A percentile compares a stretch with the other conserved stretches of the same genome.
These are phyloP conservation scores for Exophiala calicioides DNA, from an alignment of 2,329 filamentous ascomycete species.

Conservation along the genomic window DNA sequence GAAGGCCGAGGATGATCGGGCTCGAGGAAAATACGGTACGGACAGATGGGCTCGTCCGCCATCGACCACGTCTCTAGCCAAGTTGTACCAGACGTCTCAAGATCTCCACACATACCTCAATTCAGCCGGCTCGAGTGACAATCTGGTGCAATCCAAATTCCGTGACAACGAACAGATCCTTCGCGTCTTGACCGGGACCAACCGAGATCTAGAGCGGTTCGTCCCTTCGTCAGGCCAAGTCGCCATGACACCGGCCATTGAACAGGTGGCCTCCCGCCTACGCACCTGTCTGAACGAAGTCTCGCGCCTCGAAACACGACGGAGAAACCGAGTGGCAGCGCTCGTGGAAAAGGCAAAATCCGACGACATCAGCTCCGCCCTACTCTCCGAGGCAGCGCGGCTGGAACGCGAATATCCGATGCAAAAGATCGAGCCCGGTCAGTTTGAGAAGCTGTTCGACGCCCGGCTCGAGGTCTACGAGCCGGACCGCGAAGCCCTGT, in stretches of 20 bases:
- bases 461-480: slow-evolving; percentile 80
- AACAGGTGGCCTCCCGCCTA: slow-evolving; percentile 74
- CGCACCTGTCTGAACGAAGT: slow-evolving; percentile 83
- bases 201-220: slow-evolving; percentile 79
- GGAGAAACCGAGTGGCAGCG: slow-evolving; percentile 75
- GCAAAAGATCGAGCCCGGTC: slow-evolving; percentile 79
- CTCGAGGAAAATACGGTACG: slow-evolving; percentile 79
- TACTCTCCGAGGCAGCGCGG: slow-evolving; percentile 78
- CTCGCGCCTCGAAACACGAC: slow-evolving; percentile 75
- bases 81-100: slow-evolving; percentile 70
- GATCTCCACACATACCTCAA: slow-evolving; percentile 89
- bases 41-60: slow-evolving; percentile 76
- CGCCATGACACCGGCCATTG: slow-evolving; percentile 76
- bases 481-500: slow-evolving; percentile 68
- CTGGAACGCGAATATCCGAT: slow-evolving; percentile 84
- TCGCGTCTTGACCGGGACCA: slow-evolving; percentile 72
- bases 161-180: slow-evolving; percentile 73
- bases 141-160: slow-evolving; percentile 75
- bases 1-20: slow-evolving; percentile 75
- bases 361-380: slow-evolving; percentile 83
- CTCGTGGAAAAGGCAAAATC: slow-evolving; percentile 76
- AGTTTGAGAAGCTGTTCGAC: slow-evolving; percentile 92
- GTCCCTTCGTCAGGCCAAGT: slow-evolving; percentile 82
- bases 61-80: slow-evolving; percentile 68
- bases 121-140: slow-evolving; percentile 66